Base-by-base conservation (phyloP, 2,329 filamentous ascomycete species). In the Pyrenophora graminea region DNA sequence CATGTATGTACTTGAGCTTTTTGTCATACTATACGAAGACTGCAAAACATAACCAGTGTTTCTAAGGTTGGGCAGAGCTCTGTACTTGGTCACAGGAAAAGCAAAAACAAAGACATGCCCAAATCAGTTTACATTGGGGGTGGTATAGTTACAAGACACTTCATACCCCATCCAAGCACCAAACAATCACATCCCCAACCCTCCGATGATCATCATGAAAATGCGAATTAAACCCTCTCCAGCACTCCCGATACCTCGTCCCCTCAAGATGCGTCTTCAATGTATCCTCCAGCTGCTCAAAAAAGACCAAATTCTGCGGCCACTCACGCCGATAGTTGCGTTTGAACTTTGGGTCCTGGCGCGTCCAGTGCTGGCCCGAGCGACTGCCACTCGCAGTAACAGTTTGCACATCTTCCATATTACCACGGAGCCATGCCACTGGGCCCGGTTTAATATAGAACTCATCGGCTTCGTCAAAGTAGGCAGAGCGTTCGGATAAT, bases 381-480 rank as follows among this genome's bases (percentile, higher is more conserved):
- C 58, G 58, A 25, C 56, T 59, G 1, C 64, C 64, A 5, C 48
- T 49, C 6, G 51, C 50, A 5, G 51, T 51, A 17, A 70, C 52
- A 8, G 64, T 65, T 6, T 62, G 49, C 9, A 66, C 39, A 30
- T 65, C 54, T 42, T 70, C 61, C 78, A 80, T 79, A 42, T 79
- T 71, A 4, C 56, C 54, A 0, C 64, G 47, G n/a, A 80, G 52
- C 78, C 77, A 80, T 2, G 41, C 45, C 3, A 34, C 51, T 1
- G 70, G 69, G 6, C 69, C 70, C 9, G 87, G 84, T 54, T 88
- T 73, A 8, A 78, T 82, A 74, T 96, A 97, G 77, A 99, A 99
- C 38, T 87, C 81, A 70, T 96, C 92, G 6, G 91, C 92, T 77
- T 99, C 93, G 70, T 97, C 92, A 13, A 88, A 77, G 73, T 99